Evolutionary conservation across 768 basidiomycete species (phyloP), one percentile per base, ranked within the genome.

Genomic region (Dendrothele bispora): DNA sequence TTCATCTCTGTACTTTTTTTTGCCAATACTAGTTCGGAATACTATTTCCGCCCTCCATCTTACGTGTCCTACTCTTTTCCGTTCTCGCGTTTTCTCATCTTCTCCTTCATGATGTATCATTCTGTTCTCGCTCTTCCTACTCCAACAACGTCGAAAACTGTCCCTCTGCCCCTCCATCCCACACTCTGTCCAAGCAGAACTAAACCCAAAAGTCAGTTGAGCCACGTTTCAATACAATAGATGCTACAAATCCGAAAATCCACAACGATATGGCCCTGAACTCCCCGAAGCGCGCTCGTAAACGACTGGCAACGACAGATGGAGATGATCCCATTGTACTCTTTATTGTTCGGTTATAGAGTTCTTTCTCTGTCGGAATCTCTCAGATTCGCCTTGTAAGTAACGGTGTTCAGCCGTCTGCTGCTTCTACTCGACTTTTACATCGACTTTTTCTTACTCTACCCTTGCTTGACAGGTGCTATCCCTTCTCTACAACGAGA

Each of bases 261-360:
- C 7, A 41, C 46, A 50, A 52, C 49, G 46, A 51, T 61, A 84
- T 86, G 83, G 72, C 83, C 27, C 78, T 69, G 57, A 75, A 78
- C 56, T 80, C 80, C 22, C 78, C 80, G 14, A 78, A 83, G 60
- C 80, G 82, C 62, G 65, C 70, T 55, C 74, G 82, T 58, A 81
- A 78, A 61, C 55, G 73, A 8, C 78, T 46, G 54, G 52, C 42
- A 47, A 45, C 41, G 44, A 34, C 48, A 55, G 45, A 32, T 52
- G 45, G n/a, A n/a, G n/a, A 34, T 41, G 53, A 43, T 50, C 43
- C 30, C 48, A 42, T 38, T 43, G 39, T 35, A 17, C 46, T 43
- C 50, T 30, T 54, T 41, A 48, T 46, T 53, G 53, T 53, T 52
- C 37, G 46, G 32, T 39, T 11, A 24, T 5, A 21, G 18, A 30